phyloP scores from a whole-genome alignment of 2,329 filamentous ascomycete genomes.

The Alternaria angustiovoidea region DNA sequence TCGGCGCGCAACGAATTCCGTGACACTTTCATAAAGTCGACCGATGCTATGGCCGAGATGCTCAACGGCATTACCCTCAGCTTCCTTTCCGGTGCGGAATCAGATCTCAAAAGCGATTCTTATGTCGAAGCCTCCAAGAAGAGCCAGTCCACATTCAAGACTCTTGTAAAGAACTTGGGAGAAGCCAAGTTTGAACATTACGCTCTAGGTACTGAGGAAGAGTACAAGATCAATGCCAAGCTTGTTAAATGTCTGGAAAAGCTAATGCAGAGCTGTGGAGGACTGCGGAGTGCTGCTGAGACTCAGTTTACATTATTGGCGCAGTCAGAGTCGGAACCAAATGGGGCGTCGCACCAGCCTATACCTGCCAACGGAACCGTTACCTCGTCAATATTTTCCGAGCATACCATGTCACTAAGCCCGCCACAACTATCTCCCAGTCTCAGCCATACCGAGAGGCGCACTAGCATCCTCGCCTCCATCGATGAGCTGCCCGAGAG shows the following conservation, averaged over 20 bases:
- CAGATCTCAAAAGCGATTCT: conserved; percentile 72
- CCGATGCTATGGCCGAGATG: conserved; percentile 80
- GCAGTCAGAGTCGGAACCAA: conserved; percentile 58
- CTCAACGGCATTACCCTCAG: conserved; percentile 81
- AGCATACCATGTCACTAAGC: conserved; percentile 30
- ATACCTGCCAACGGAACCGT: conserved; percentile 29
- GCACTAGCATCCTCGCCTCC: conserved; percentile 51
- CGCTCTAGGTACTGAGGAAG: conserved; percentile 76
- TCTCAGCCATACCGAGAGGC: conserved; percentile 42
- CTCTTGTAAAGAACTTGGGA: conserved; percentile 77
- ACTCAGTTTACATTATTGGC: conserved; percentile 87
- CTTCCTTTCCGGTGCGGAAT: conserved; percentile 83
- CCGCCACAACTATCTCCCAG: conserved; percentile 42
- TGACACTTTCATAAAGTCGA: conserved; percentile 75
- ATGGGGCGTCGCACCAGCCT: conserved; percentile 21
- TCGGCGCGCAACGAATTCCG: conserved; percentile 79
- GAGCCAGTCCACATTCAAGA: conserved; percentile 73
- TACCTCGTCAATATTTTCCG: conserved; percentile 36
- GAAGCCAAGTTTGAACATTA: conserved; percentile 94
- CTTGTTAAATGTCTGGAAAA: conserved; percentile 86
- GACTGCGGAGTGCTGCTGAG: conserved; percentile 84
- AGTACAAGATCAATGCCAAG: conserved; percentile 80
- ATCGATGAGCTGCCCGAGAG: conserved; percentile 54
- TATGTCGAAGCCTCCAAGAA: conserved; percentile 69
- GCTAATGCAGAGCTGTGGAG: conserved; percentile 87